phyloP scores from a whole-genome alignment of 2,329 filamentous ascomycete genomes.

The Xylariomycetidae sp. region DNA sequence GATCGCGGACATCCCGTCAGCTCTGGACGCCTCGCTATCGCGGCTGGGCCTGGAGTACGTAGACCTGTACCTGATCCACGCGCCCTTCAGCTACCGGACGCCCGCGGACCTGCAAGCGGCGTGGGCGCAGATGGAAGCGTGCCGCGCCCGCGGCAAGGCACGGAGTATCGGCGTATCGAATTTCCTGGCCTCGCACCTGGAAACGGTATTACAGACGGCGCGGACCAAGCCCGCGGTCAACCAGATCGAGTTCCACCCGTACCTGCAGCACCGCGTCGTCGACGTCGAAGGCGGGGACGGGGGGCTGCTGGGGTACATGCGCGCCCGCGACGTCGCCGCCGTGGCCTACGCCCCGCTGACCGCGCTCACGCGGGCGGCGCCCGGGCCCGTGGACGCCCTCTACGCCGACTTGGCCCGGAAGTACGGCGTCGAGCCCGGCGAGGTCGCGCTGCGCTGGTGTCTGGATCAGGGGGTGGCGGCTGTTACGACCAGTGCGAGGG shows the following conservation, averaged over 20 bases:
- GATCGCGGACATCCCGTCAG: conserved; percentile 37
- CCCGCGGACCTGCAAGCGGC: conserved; percentile 44
- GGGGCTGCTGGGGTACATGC: conserved; percentile 51
- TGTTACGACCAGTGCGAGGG: conserved; percentile 54
- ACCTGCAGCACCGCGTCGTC: conserved; percentile 57
- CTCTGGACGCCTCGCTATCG: conserved; percentile 54
- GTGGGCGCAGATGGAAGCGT: conserved; percentile 58
- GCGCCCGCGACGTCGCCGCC: conserved; percentile 50
- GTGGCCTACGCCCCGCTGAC: conserved; percentile 52
- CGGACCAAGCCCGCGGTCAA: conserved; percentile 62
- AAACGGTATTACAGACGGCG: conserved; percentile 51
- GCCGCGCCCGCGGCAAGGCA: conserved; percentile 60
- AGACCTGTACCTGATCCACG: conserved; percentile 63
- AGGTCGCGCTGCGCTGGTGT: conserved; percentile 53
- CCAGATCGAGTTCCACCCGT: conserved; percentile 78
- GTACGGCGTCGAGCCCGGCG: conserved; percentile 50
- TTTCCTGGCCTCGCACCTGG: conserved; percentile 53
- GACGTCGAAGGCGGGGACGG: conserved; percentile 1
- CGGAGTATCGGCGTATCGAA: conserved; percentile 74
- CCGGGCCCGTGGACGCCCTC: conserved; percentile 46
- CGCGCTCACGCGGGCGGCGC: conserved; percentile 34
- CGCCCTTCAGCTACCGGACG: conserved; percentile 45
- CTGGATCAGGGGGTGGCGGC: conserved; percentile 54
- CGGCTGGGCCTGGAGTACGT: conserved; percentile 66
- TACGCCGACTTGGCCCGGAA: conserved; percentile 49